Evolutionary conservation across 1,284 basidiomycete genomes (phyloP).

Genomic region (Pseudozyma hubeiensis): DNA sequence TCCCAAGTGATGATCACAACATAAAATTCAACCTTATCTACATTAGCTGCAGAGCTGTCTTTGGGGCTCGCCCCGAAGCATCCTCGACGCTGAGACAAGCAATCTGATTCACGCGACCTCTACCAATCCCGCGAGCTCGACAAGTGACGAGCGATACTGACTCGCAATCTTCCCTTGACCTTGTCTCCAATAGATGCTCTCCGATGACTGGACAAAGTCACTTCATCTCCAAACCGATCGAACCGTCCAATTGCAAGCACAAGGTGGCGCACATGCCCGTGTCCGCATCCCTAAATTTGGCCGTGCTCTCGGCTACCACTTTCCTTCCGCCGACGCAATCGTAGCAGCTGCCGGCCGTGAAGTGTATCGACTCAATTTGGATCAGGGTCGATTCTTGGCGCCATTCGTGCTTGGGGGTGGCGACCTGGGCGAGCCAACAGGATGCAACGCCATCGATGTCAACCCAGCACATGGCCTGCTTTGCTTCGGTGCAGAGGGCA

Average conservation of each 20-base stretch:
- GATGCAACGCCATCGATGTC: constrained; percentile 91
- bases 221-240: constrained; percentile 95
- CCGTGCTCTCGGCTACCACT: constrained; percentile 88
- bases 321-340: constrained; percentile 82
- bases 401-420: constrained; percentile 61
- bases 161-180: background rate
- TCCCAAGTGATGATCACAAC: constrained; percentile 33
- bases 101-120: constrained; percentile 32
- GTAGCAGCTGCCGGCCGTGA: constrained; percentile 83
- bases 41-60: constrained; percentile 53
- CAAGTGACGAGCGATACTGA: constrained; percentile 2
- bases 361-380: constrained; percentile 92
- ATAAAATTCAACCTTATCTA: constrained; percentile 58
- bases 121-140: background rate
- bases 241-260: constrained; percentile 93
- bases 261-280: constrained; percentile 90
- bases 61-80: constrained; percentile 11
- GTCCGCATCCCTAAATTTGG: constrained; percentile 95
- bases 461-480: constrained; percentile 93
- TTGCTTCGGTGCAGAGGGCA: constrained; percentile 83
- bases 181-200: constrained; percentile 78
- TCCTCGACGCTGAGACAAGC: constrained; percentile 47
- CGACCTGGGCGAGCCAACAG: constrained; percentile 73
- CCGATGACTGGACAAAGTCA: constrained; percentile 99
- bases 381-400: constrained; percentile 85